Percentiles rank a stretch among this genome's conserved stretches.
Conservation (phyloP, 306 rosid genomes). For the Corylus americana region DNA sequence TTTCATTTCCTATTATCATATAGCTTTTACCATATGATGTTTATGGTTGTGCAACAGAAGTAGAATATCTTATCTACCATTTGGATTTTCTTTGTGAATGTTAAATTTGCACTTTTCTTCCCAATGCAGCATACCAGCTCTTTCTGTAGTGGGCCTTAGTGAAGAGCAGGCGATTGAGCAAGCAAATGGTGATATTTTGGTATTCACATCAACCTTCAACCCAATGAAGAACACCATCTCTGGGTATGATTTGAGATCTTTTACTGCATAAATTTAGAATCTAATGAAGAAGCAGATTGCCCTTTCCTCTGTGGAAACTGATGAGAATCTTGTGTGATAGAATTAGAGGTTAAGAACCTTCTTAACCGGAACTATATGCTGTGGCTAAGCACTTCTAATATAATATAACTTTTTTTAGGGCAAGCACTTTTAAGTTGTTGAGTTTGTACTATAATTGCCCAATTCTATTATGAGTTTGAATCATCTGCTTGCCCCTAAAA, state of each 20-base stretch:
- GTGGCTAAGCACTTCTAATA: not conserved
- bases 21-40: not conserved
- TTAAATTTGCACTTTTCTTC: slow-evolving; percentile 21
- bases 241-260: slow-evolving; percentile 60
- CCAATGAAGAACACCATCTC: slow-evolving; percentile 97
- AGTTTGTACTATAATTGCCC: not conserved
- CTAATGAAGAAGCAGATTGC: not conserved
- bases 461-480: not conserved
- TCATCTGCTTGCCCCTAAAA: not conserved
- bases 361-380: not conserved
- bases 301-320: not conserved
- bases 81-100: slow-evolving; percentile 4
- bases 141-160: slow-evolving; percentile 86
- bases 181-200: slow-evolving; percentile 67
- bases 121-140: slow-evolving; percentile 90
- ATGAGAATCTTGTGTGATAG: not conserved
- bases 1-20: not conserved
- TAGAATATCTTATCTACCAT: not conserved
- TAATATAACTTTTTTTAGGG: too few relatives aligned
- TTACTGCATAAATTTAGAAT: slow-evolving; percentile 1
- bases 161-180: slow-evolving; percentile 90
- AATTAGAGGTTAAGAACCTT: not conserved
- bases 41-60: not conserved
- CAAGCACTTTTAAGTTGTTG: not conserved
- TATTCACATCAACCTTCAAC: slow-evolving; percentile 84